Evolutionary conservation across 2,329 filamentous ascomycete species (phyloP).

Genomic region (Aspergillus amoenus): DNA sequence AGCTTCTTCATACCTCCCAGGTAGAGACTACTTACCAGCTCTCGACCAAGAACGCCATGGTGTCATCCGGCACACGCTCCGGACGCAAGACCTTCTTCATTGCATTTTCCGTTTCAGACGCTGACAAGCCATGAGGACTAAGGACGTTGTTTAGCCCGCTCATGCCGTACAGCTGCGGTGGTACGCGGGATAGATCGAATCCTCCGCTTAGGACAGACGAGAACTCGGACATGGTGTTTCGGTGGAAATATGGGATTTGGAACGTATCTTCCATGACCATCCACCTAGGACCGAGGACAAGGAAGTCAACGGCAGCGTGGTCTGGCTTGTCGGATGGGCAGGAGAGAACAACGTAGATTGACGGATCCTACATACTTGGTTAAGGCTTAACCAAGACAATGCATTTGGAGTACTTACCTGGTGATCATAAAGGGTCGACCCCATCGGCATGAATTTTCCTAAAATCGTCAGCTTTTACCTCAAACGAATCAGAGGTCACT

Average conservation of each 20-base stretch:
- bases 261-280: constrained; percentile 11
- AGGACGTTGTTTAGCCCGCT: constrained; percentile 3
- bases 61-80: constrained; percentile 6
- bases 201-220: constrained; percentile 5
- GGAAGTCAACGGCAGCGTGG: constrained; percentile 5
- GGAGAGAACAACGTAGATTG: constrained; percentile 5
- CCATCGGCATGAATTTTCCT: constrained; percentile 10
- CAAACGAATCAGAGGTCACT: background rate
- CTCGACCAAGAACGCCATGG: constrained; percentile 5
- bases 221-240: constrained; percentile 8
- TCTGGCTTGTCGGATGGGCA: constrained; percentile 5
- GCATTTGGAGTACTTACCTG: background rate
- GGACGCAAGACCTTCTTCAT: constrained; percentile 3
- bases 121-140: constrained; percentile 3
- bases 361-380: background rate
- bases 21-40: background rate
- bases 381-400: background rate
- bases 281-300: constrained; percentile 3
- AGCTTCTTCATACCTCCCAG: background rate
- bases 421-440: constrained; percentile 7
- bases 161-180: constrained; percentile 2
- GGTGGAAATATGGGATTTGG: constrained; percentile 7
- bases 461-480: background rate
- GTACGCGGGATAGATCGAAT: constrained; percentile 1
- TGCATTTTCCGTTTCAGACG: background rate